Base-by-base conservation (phyloP, 1,284 basidiomycete genomes). In the Ustilago sp. region DNA sequence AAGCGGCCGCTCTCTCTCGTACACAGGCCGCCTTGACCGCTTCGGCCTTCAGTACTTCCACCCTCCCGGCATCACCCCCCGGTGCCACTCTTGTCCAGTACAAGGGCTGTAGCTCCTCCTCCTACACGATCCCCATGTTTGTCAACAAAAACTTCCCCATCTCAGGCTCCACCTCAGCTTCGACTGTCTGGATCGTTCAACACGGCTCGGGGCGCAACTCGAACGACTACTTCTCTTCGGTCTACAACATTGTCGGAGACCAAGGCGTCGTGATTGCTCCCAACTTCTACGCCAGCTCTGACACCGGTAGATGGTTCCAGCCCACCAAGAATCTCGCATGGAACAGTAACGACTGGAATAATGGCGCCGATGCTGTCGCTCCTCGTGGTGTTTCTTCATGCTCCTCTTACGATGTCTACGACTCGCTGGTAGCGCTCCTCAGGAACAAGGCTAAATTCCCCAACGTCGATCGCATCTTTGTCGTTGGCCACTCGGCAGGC, bases 331-430 rank as follows among this genome's bases (percentile, higher is more conserved):
- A 64, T 28, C 59, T 69, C 13, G 70, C 69, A 3, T 70, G 65
- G 74, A 56, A 59, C 52, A 43, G 12, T 23, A 74, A 74, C 43
- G 67, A 69, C 13, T 74, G 66, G 66, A 28, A 15, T 35, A 43
- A 59, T n/a, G 72, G 72, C 32, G 66, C 59, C 12, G 72, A 74
- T 57, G 66, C 72, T 13, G 59, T 74, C 13, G 58, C 67, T 9
- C 72, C 72, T 9, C 28, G 38, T 6, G 67, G 57, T 31, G 59
- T 58, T 13, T 8, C 11, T 1, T 39, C 34, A 31, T 75, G 76
- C 69, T 79, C 74, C n/a, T 73, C 78, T 7, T 68, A 69, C 15
- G 80, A 81, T 41, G 65, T 78, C 6, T 69, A 70, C 65, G 80
- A 81, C 41, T 51, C 68, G 28, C 59, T 81, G 12, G 34, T 80